Conservation (phyloP, 805 yeast genomes). For the Saccharomyces jurei region DNA sequence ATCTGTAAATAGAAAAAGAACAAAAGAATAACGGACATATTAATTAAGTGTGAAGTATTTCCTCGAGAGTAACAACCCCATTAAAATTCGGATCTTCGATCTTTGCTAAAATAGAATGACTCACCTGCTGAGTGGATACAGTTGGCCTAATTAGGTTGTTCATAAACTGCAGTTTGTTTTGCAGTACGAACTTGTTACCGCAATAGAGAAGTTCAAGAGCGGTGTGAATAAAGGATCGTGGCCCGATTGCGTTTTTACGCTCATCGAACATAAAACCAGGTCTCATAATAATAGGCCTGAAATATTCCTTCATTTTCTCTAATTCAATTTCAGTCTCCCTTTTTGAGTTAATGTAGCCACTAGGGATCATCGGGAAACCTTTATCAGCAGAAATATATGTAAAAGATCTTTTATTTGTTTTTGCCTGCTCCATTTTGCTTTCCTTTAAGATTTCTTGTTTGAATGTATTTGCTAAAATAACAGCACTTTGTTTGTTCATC, state of each 20-base stretch:
- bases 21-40: not conserved
- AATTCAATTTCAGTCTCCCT: slow-evolving; percentile 66
- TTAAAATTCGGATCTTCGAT: slow-evolving; percentile 41
- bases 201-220: slow-evolving; percentile 38
- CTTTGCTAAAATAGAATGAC: slow-evolving; percentile 47
- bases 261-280: slow-evolving; percentile 82
- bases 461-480: slow-evolving; percentile 51
- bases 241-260: slow-evolving; percentile 27
- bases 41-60: slow-evolving; percentile 26
- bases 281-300: slow-evolving; percentile 59
- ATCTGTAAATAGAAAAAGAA: not conserved
- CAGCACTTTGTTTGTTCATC: slow-evolving; percentile 63
- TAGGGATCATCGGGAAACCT: slow-evolving; percentile 59
- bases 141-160: slow-evolving; percentile 52
- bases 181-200: slow-evolving; percentile 37
- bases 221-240: slow-evolving; percentile 29
- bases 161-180: slow-evolving; percentile 32
- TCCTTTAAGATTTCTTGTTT: slow-evolving; percentile 20
- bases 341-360: slow-evolving; percentile 66
- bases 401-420: slow-evolving; percentile 35
- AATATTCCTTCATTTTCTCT: slow-evolving; percentile 31
- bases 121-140: slow-evolving; percentile 61
- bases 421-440: slow-evolving; percentile 2
- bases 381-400: slow-evolving; percentile 78
- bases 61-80: slow-evolving; percentile 56